These are phyloP conservation scores for Simplicillium sp. DNA, from an alignment of 2,329 filamentous ascomycete genomes.

Conservation along the genomic window DNA sequence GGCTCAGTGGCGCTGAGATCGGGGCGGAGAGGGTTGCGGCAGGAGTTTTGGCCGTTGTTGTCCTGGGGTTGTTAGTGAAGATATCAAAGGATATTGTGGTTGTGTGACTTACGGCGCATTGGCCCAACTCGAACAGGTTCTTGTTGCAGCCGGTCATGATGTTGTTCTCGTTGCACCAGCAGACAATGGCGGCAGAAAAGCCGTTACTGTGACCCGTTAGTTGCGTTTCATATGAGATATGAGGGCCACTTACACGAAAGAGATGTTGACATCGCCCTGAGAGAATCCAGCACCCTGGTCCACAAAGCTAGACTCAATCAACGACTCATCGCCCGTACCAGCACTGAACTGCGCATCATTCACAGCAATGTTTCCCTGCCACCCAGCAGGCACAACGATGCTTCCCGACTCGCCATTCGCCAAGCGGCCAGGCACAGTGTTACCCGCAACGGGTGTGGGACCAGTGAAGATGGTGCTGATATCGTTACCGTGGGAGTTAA, in stretches of 20 bases:
- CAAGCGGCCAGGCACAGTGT: background rate
- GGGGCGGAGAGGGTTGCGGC: slow-evolving; percentile 5
- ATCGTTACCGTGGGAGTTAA: background rate
- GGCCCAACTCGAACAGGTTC: slow-evolving; percentile 1
- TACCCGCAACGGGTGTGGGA: background rate
- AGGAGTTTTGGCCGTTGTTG: slow-evolving; percentile 5
- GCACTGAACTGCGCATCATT: background rate
- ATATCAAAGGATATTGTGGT: background rate
- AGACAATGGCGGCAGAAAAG: slow-evolving; percentile 5
- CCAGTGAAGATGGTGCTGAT: background rate
- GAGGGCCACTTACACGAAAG: background rate
- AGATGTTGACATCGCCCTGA: slow-evolving; percentile 3
- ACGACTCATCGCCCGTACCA: background rate
- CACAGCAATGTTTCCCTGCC: background rate
- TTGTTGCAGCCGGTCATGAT: slow-evolving; percentile 6
- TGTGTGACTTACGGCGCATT: slow-evolving; percentile 3
- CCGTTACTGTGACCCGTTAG: slow-evolving; percentile 4
- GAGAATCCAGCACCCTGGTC: background rate
- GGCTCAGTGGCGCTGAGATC: background rate
- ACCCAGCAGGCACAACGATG: background rate
- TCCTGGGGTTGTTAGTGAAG: background rate
- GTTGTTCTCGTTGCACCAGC: slow-evolving; percentile 8
- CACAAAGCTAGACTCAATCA: background rate
- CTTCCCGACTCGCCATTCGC: background rate
- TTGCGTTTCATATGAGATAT: no score